A percentile compares a stretch with the other conserved stretches of the same genome.
Evolutionary conservation across 805 yeast genomes (phyloP).

Genomic region (Ogataea henricii): DNA sequence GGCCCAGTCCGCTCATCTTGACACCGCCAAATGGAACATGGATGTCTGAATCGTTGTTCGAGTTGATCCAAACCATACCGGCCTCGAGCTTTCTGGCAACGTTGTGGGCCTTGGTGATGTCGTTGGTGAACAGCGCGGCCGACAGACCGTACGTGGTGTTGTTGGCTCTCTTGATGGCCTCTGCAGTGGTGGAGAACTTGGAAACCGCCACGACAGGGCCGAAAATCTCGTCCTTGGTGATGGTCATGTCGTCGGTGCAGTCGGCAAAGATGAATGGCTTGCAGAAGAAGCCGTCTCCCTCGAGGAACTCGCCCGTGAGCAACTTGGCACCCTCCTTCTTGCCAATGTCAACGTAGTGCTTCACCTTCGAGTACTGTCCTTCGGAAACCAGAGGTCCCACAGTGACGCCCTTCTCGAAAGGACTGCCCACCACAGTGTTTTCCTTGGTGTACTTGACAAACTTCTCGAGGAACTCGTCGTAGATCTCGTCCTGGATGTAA

Average conservation of each 20-base stretch:
- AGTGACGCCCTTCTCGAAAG: conserved; percentile 63
- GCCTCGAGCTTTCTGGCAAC: conserved; percentile 65
- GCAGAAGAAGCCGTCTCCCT: conserved; percentile 64
- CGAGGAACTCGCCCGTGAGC: conserved; percentile 65
- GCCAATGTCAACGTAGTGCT: conserved; percentile 67
- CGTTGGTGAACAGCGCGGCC: conserved; percentile 72
- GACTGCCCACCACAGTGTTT: conserved; percentile 60
- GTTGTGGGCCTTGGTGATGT: conserved; percentile 58
- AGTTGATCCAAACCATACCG: conserved; percentile 67
- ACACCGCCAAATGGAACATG: conserved; percentile 72
- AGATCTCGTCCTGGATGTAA: conserved; percentile 44
- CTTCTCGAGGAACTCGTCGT: conserved; percentile 43
- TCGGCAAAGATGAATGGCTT: conserved; percentile 74
- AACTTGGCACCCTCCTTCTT: conserved; percentile 68
- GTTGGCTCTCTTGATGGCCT: conserved; percentile 66
- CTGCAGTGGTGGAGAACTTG: conserved; percentile 65
- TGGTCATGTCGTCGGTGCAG: conserved; percentile 62
- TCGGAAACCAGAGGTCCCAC: conserved; percentile 78
- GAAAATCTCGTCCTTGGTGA: conserved; percentile 73
- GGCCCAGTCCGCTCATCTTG: conserved; percentile 65
- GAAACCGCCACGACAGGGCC: conserved; percentile 77
- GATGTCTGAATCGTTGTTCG: conserved; percentile 56
- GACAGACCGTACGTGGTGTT: conserved; percentile 74
- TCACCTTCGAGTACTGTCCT: conserved; percentile 65
- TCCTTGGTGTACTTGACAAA: conserved; percentile 40